Conservation (phyloP, 495 filamentous ascomycete genomes). For the Thozetella sp. region DNA sequence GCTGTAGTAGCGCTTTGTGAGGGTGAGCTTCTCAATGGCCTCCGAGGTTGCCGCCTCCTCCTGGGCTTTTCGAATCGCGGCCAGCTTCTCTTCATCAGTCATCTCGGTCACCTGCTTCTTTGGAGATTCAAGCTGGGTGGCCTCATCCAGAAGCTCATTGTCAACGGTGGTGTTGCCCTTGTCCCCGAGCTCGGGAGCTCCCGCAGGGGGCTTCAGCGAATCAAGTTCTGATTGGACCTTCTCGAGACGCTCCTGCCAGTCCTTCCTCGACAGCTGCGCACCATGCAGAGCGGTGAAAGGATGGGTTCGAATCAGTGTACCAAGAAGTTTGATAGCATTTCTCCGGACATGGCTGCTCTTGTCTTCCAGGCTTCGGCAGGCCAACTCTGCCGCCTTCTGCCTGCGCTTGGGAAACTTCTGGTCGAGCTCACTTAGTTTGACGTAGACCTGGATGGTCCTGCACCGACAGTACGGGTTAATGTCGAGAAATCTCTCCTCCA, state of each 20-base stretch:
- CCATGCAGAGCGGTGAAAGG: conserved; percentile 93
- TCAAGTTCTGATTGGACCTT: conserved; percentile 81
- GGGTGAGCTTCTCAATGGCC: conserved; percentile 78
- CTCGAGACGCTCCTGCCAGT: conserved; percentile 81
- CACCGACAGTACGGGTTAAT: conserved; percentile 96
- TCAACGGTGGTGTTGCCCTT: conserved; percentile 64
- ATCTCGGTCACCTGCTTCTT: conserved; percentile 56
- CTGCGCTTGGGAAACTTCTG: conserved; percentile 93
- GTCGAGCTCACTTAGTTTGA: conserved; percentile 88
- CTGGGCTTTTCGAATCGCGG: conserved; percentile 66
- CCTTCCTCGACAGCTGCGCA: conserved; percentile 77
- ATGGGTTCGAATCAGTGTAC: conserved; percentile 85
- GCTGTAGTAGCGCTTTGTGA: conserved; percentile 85
- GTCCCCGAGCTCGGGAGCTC: conserved; percentile 75
- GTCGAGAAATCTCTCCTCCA: conserved; percentile 95
- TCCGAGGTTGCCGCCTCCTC: conserved; percentile 72
- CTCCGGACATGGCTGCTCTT: conserved; percentile 97
- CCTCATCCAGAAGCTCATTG: conserved; percentile 81
- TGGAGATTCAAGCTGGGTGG: conserved; percentile 74
- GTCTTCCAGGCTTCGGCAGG: conserved; percentile 87
- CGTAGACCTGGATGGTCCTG: conserved; percentile 89
- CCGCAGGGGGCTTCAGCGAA: conserved; percentile 75
- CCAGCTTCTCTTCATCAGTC: conserved; percentile 58
- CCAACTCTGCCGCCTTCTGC: conserved; percentile 82
- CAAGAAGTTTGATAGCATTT: conserved; percentile 92